Conservation (phyloP, 495 filamentous ascomycete genomes). For the Symbiotaphrina buchneri region DNA sequence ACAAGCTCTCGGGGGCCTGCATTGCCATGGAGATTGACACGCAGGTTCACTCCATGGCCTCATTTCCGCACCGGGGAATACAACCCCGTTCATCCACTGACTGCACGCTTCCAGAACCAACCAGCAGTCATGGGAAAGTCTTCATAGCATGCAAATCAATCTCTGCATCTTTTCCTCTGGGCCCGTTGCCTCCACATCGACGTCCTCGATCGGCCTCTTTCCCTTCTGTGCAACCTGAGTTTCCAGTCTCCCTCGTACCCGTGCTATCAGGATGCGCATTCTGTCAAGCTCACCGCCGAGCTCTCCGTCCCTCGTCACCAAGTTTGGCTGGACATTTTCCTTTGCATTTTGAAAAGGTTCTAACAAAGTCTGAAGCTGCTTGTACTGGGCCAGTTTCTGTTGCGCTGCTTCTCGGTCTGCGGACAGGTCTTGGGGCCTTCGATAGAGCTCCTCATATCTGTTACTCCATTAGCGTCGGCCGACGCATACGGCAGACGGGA, state of each 20-base stretch:
- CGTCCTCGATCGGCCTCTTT: conserved; percentile 8
- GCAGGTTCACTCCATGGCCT: no score
- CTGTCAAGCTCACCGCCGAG: conserved; percentile 49
- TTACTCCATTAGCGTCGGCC: no score
- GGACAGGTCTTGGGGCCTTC: conserved; percentile 25
- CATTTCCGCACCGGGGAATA: no score
- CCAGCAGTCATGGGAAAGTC: no score
- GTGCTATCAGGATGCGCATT: conserved; percentile 52
- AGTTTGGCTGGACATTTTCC: conserved; percentile 48
- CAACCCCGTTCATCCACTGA: no score
- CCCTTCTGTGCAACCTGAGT: conserved; percentile 10
- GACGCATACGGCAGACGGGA: no score
- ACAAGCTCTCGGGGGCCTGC: no score
- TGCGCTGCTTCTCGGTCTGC: conserved; percentile 24
- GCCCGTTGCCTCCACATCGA: not conserved
- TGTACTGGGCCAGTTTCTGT: conserved; percentile 21
- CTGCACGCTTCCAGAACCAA: no score
- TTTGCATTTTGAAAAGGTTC: conserved; percentile 31
- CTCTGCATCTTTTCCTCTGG: not conserved
- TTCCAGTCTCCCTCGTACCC: conserved; percentile 38
- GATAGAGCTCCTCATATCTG: conserved; percentile 31
- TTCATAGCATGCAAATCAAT: no score
- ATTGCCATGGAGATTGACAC: no score
- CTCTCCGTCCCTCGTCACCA: conserved; percentile 52
- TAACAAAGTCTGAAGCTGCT: conserved; percentile 31